phyloP scores from a whole-genome alignment of 176 grass and related monocot species.

The Zoysia pacifica region DNA sequence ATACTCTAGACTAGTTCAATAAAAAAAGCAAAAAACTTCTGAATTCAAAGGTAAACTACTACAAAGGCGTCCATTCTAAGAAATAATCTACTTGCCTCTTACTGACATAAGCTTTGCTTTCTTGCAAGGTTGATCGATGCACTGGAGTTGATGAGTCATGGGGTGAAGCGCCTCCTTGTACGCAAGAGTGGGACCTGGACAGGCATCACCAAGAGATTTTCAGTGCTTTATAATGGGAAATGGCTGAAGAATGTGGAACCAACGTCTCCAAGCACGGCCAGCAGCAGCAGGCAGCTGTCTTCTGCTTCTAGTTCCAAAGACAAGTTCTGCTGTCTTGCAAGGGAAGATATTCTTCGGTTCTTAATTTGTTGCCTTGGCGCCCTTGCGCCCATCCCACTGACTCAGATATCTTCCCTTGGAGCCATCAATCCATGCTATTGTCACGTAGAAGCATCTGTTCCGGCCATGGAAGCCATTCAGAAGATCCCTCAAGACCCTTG shows the following conservation, averaged over 20 bases:
- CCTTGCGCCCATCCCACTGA: conserved; percentile 75
- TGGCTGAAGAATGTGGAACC: conserved; percentile 74
- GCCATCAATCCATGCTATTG: conserved; percentile 63
- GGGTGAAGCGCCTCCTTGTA: conserved; percentile 83
- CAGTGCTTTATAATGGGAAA: conserved; percentile 77
- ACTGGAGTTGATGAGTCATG: conserved; percentile 91
- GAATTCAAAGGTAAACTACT: neutral
- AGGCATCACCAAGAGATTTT: conserved; percentile 90
- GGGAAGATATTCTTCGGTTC: conserved; percentile 89
- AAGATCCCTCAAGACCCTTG: conserved; percentile 73
- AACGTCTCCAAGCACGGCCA: conserved; percentile 45
- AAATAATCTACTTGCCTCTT: conserved; percentile 10
- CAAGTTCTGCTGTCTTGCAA: conserved; percentile 83
- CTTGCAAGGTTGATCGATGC: conserved; percentile 82
- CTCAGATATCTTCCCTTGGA: conserved; percentile 77
- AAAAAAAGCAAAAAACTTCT: neutral
- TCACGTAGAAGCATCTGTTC: conserved; percentile 54
- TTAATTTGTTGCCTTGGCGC: conserved; percentile 92
- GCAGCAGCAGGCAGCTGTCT: conserved; percentile 41
- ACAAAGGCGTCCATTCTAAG: too few relatives aligned
- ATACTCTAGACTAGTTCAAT: conserved; percentile 7
- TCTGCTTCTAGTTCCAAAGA: conserved; percentile 33
- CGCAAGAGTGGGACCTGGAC: conserved; percentile 78
- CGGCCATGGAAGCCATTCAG: conserved; percentile 67
- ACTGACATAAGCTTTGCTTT: conserved; percentile 15